Evolutionary conservation across 495 filamentous ascomycete genomes (phyloP).

Genomic region (Pyrenula aspistea): DNA sequence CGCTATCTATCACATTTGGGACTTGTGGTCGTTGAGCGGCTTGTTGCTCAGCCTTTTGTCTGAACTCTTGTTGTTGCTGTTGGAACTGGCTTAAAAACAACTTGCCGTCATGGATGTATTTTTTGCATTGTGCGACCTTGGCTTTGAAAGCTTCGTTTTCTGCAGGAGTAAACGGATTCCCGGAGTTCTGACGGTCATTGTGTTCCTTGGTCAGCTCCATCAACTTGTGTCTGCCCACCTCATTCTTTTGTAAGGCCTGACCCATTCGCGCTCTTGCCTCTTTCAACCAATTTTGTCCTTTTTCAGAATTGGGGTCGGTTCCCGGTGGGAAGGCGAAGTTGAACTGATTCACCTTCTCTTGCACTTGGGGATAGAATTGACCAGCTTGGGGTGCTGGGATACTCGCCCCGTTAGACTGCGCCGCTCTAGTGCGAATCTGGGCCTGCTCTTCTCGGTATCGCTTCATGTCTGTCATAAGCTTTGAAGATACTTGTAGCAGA

Average conservation of each 20-base stretch:
- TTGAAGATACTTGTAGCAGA: constrained; percentile 52
- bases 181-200: constrained; percentile 19
- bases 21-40: constrained; percentile 1
- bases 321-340: constrained; percentile 35
- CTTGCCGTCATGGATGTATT: constrained; percentile 31
- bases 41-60: constrained; percentile 25
- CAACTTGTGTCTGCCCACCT: constrained; percentile 28
- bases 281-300: constrained; percentile 34
- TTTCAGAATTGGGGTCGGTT: constrained; percentile 23
- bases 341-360: constrained; percentile 31
- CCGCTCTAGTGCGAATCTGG: constrained; percentile 13
- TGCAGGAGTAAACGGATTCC: constrained; percentile 9
- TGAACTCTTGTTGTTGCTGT: constrained; percentile 32
- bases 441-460: constrained; percentile 27
- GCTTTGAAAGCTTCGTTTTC: constrained; percentile 1
- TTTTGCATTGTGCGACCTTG: constrained; percentile 14
- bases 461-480: constrained; percentile 46
- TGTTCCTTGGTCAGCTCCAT: constrained; percentile 26
- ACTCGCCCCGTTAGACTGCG: constrained; percentile 15
- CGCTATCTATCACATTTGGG: constrained; percentile 1
- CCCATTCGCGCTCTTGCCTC: constrained; percentile 42
- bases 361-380: constrained; percentile 31
- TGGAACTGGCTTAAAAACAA: constrained; percentile 35
- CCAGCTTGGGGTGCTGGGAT: constrained; percentile 18
- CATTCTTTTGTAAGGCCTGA: constrained; percentile 38